Conservation (phyloP, 1,139 yeast genomes). For the Diutina sp. region DNA sequence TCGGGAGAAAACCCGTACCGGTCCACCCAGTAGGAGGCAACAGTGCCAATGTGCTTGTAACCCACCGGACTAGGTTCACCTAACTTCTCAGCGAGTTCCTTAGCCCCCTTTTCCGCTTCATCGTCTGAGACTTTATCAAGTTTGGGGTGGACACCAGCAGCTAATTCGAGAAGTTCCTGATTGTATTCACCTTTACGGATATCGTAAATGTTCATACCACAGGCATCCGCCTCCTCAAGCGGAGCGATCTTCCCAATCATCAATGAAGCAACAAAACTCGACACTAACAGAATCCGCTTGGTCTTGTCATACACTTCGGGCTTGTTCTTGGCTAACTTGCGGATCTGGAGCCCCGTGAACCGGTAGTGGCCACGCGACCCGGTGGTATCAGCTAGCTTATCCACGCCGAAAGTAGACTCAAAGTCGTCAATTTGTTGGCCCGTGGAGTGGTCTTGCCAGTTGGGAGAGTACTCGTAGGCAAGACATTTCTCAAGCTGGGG, state of each 20-base stretch:
- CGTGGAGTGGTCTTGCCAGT: conserved; percentile 94
- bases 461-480: conserved; percentile 60
- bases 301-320: conserved; percentile 43
- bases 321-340: conserved; percentile 48
- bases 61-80: conserved; percentile 41
- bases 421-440: conserved; percentile 51
- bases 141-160: conserved; percentile 21
- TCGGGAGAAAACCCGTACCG: conserved; percentile 48
- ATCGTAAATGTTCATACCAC: conserved; percentile 86
- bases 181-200: conserved; percentile 39
- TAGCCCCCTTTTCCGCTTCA: conserved; percentile 17
- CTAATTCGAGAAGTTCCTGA: conserved; percentile 37
- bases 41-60: conserved; percentile 23
- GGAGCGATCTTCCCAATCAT: conserved; percentile 51
- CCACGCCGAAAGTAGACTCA: conserved; percentile 56
- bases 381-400: conserved; percentile 50
- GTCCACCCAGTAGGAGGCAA: conserved; percentile 45
- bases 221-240: conserved; percentile 76
- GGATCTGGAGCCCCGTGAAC: conserved; percentile 82
- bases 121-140: conserved; percentile 7
- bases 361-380: conserved; percentile 87
- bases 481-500: conserved; percentile 24
- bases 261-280: conserved; percentile 66
- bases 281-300: conserved; percentile 55
- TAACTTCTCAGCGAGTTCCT: conserved; percentile 30